These are phyloP conservation scores for Aspergillus spinulosporus DNA, from an alignment of 2,329 filamentous ascomycete species.

Conservation along the genomic window DNA sequence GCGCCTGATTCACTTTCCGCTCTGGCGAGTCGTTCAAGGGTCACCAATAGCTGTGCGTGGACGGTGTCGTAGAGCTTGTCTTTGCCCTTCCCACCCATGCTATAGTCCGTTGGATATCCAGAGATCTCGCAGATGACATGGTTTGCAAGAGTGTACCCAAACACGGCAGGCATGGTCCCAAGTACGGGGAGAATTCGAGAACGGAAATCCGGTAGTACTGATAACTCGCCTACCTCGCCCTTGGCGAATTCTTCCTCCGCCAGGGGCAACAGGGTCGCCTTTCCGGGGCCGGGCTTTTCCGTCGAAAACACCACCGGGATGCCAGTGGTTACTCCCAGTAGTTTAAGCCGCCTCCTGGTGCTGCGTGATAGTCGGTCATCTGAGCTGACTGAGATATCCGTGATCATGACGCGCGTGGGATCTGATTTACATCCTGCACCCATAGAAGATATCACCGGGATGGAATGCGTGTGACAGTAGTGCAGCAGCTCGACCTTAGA, in stretches of 20 bases:
- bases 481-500: conserved; percentile 89
- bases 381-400: conserved; percentile 83
- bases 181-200: conserved; percentile 93
- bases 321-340: conserved; percentile 74
- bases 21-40: conserved; percentile 73
- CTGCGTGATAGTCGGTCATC: conserved; percentile 87
- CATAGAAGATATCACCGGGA: conserved; percentile 92
- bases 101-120: conserved; percentile 79
- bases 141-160: conserved; percentile 88
- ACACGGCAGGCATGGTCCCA: conserved; percentile 96
- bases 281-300: conserved; percentile 85
- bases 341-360: conserved; percentile 76
- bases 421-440: conserved; percentile 92
- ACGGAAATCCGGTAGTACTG: conserved; percentile 87
- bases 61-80: conserved; percentile 93
- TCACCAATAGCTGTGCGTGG: conserved; percentile 70
- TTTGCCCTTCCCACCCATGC: conserved; percentile 74
- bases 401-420: conserved; percentile 79
- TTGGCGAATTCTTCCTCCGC: conserved; percentile 85
- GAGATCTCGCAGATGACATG: conserved; percentile 81
- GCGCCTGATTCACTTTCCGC: conserved; percentile 45
- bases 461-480: conserved; percentile 75
- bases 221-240: conserved; percentile 80
- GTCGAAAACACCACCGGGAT: conserved; percentile 92
- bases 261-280: conserved; percentile 83